Conservation (phyloP, 805 yeast species). For the Candida insectorum region DNA sequence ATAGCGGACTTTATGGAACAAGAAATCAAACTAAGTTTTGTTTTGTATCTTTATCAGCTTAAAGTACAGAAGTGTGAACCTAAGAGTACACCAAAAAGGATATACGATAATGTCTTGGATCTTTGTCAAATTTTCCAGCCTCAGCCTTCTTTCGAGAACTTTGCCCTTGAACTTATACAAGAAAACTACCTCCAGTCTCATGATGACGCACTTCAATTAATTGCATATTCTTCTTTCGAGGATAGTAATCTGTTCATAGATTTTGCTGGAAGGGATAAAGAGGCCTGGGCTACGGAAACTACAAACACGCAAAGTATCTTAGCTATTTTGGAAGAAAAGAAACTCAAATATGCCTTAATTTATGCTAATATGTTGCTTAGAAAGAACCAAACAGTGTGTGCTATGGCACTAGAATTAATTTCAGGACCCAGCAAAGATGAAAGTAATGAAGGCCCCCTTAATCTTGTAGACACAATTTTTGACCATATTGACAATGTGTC, state of each 20-base stretch:
- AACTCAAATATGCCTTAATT: constrained; percentile 8
- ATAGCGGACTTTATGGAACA: constrained; percentile 1
- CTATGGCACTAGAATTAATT: constrained; percentile 4
- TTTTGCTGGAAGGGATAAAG: constrained; percentile 12
- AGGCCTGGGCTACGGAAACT: constrained; percentile 13
- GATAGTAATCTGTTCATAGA: constrained; percentile 10
- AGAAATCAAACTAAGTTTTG: constrained; percentile 1
- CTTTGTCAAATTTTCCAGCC: too few relatives aligned
- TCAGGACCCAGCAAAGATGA: too few relatives aligned
- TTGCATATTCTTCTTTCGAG: constrained; percentile 10
- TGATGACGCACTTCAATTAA: constrained; percentile 4
- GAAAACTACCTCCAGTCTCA: constrained; percentile 4
- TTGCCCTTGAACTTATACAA: constrained; percentile 7
- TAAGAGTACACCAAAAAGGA: neutral
- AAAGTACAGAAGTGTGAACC: neutral
- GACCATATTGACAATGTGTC: constrained; percentile 11
- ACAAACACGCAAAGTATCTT: constrained; percentile 4
- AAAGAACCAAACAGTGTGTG: constrained; percentile 5
- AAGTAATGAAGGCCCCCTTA: too few relatives aligned
- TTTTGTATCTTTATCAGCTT: constrained; percentile 4
- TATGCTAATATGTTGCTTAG: constrained; percentile 10
- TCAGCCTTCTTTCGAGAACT: constrained; percentile 4
- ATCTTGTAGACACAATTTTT: constrained; percentile 3
- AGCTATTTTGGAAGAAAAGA: constrained; percentile 2
- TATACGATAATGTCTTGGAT: constrained; percentile 6